phyloP scores from a whole-genome alignment of 1,139 yeast genomes.

The Arxiozyma heterogenica region DNA sequence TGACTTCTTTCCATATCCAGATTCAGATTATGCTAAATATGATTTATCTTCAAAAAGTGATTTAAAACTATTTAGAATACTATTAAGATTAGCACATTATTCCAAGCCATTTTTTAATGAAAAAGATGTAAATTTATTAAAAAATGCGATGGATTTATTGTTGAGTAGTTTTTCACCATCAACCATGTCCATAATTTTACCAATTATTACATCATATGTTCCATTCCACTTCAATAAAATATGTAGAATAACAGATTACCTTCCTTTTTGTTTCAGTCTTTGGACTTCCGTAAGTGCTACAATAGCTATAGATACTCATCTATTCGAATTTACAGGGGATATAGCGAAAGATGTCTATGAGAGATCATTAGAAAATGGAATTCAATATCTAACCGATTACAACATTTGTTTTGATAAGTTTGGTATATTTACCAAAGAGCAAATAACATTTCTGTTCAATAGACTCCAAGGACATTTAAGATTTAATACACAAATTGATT shows the following conservation, averaged over 20 bases:
- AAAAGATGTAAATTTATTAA: constrained; percentile 26
- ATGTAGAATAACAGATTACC: constrained; percentile 35
- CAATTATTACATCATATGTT: constrained; percentile 45
- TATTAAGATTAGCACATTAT: constrained; percentile 33
- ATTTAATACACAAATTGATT: constrained; percentile 45
- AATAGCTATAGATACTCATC: constrained; percentile 54
- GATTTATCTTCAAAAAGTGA: constrained; percentile 30
- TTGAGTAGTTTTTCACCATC: constrained; percentile 42
- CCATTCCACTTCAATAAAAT: constrained; percentile 35
- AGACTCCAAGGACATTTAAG: constrained; percentile 39
- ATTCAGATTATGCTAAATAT: constrained; percentile 33
- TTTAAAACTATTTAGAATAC: constrained; percentile 29
- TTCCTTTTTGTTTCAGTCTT: constrained; percentile 60
- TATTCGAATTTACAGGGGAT: constrained; percentile 59
- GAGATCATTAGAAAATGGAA: constrained; percentile 16
- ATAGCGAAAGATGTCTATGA: constrained; percentile 44
- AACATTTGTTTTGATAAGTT: constrained; percentile 34
- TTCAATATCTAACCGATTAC: constrained; percentile 3
- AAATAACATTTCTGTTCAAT: constrained; percentile 50
- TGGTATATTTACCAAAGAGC: constrained; percentile 59
- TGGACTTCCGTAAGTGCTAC: constrained; percentile 60
- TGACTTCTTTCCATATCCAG: constrained; percentile 43
- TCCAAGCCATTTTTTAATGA: constrained; percentile 36
- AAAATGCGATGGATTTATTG: constrained; percentile 30
- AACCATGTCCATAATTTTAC: constrained; percentile 50